phyloP scores from a whole-genome alignment of 2,329 filamentous ascomycete species.

The Aspergillus brunneoviolaceus region DNA sequence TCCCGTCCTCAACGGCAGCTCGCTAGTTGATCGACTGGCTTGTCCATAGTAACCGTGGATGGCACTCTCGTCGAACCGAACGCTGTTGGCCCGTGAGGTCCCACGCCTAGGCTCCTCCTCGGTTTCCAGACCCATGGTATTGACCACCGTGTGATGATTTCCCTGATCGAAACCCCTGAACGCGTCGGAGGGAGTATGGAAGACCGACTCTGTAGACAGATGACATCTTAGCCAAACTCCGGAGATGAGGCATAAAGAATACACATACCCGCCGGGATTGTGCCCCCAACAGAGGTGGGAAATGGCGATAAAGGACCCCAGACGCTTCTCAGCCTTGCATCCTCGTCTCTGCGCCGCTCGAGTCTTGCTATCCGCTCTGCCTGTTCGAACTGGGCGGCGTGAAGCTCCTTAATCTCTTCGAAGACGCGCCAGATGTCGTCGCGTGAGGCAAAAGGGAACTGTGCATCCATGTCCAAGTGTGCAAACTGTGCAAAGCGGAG shows the following conservation, averaged over 20 bases:
- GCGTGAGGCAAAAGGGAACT: slow-evolving; percentile 63
- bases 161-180: slow-evolving; percentile 87
- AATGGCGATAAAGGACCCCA: slow-evolving; percentile 87
- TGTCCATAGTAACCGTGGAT: slow-evolving; percentile 89
- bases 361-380: slow-evolving; percentile 60
- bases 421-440: slow-evolving; percentile 66
- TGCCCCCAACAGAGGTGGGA: slow-evolving; percentile 77
- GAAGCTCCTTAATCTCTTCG: slow-evolving; percentile 61
- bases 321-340: slow-evolving; percentile 72
- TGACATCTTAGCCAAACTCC: not conserved
- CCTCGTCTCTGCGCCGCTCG: slow-evolving; percentile 63
- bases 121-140: slow-evolving; percentile 77
- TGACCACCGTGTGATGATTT: slow-evolving; percentile 75
- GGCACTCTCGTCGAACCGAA: slow-evolving; percentile 94
- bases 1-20: slow-evolving; percentile 74
- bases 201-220: slow-evolving; percentile 64
- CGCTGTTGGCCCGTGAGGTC: slow-evolving; percentile 90
- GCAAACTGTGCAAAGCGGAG: slow-evolving; percentile 3
- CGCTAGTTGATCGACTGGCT: slow-evolving; percentile 75
- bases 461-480: slow-evolving; percentile 57
- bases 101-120: slow-evolving; percentile 85
- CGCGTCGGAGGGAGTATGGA: slow-evolving; percentile 75
- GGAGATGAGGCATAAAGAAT: slow-evolving; percentile 6
- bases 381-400: slow-evolving; percentile 61
- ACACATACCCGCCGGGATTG: slow-evolving; percentile 79